Evolutionary conservation across 225 moss, liverwort and hornwort species (phyloP).

Genomic region (Bryum argenteum): DNA sequence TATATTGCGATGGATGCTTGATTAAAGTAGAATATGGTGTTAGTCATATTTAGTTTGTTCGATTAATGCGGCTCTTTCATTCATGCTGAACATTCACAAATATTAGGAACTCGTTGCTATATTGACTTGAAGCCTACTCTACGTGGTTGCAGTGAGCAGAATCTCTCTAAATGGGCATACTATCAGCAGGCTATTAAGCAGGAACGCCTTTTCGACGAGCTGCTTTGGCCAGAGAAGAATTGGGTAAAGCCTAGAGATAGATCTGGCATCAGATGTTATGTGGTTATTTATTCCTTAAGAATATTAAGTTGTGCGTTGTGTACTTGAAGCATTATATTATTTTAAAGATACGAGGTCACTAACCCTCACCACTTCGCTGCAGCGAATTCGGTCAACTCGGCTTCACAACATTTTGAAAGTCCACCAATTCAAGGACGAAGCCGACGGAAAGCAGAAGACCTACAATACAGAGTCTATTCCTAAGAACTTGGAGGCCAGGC

Average conservation of each 20-base stretch:
- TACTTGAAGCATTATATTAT: constrained; percentile 1
- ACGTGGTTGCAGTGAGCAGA: constrained; percentile 36
- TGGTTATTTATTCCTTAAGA: constrained; percentile 9
- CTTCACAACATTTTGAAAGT: constrained; percentile 79
- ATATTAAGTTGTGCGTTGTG: constrained; percentile 8
- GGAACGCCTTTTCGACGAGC: constrained; percentile 60
- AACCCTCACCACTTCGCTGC: constrained; percentile 34
- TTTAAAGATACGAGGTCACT: constrained; percentile 6
- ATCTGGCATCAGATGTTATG: constrained; percentile 5
- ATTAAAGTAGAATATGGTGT: neutral
- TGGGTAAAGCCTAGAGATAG: constrained; percentile 37
- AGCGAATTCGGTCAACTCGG: constrained; percentile 75
- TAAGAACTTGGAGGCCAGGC: constrained; percentile 81
- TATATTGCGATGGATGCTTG: constrained; percentile 11
- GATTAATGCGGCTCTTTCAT: neutral
- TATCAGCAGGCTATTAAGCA: constrained; percentile 48
- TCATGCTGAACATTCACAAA: neutral
- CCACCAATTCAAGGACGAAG: constrained; percentile 74
- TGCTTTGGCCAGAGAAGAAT: constrained; percentile 68
- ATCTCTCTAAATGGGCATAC: constrained; percentile 34
- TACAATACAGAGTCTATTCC: constrained; percentile 78
- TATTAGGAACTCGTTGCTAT: constrained; percentile 1
- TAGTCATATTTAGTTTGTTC: neutral
- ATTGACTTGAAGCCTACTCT: constrained; percentile 7
- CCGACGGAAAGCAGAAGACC: constrained; percentile 55